These are phyloP conservation scores for Hypoxylon fragiforme DNA, from an alignment of 495 filamentous ascomycete genomes.

Conservation along the genomic window DNA sequence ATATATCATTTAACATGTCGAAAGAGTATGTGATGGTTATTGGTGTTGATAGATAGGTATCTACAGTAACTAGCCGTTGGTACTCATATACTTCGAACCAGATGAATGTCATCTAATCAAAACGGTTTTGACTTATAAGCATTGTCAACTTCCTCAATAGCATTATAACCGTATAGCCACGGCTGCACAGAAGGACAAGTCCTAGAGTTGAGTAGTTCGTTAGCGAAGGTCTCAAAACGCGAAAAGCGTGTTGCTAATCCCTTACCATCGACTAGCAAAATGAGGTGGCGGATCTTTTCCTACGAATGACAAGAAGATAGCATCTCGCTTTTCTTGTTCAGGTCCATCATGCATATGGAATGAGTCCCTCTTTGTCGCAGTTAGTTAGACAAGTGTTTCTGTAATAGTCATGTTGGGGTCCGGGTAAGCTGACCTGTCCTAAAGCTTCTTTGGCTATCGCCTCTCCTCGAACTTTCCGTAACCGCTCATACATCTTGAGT, in stretches of 20 bases:
- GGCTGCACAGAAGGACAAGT: slow-evolving; percentile 58
- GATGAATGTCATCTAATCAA: slow-evolving; percentile 16
- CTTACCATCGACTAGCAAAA: slow-evolving; percentile 31
- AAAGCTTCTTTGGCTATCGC: slow-evolving; percentile 54
- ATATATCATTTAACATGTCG: no score
- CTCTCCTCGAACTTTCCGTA: slow-evolving; percentile 64
- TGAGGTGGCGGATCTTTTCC: slow-evolving; percentile 27
- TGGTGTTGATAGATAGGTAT: no score
- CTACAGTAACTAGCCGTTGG: no score
- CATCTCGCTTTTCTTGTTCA: slow-evolving; percentile 57
- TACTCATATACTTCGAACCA: no score
- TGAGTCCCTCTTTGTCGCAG: slow-evolving; percentile 57
- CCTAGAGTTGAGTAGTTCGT: slow-evolving; percentile 38
- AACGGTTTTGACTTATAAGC: slow-evolving; percentile 49
- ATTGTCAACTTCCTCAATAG: slow-evolving; percentile 54
- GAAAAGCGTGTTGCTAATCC: background rate
- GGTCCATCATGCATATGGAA: slow-evolving; percentile 63
- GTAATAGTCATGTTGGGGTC: slow-evolving; percentile 5
- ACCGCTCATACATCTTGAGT: slow-evolving; percentile 59
- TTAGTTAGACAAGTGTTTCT: slow-evolving; percentile 39
- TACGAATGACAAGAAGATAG: slow-evolving; percentile 50
- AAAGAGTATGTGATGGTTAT: no score
- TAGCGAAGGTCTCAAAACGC: background rate
- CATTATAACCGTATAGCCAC: slow-evolving; percentile 60
- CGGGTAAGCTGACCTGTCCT: slow-evolving; percentile 11